Base-by-base conservation (phyloP, 345 rosid genomes). In the Heritiera fomes region DNA sequence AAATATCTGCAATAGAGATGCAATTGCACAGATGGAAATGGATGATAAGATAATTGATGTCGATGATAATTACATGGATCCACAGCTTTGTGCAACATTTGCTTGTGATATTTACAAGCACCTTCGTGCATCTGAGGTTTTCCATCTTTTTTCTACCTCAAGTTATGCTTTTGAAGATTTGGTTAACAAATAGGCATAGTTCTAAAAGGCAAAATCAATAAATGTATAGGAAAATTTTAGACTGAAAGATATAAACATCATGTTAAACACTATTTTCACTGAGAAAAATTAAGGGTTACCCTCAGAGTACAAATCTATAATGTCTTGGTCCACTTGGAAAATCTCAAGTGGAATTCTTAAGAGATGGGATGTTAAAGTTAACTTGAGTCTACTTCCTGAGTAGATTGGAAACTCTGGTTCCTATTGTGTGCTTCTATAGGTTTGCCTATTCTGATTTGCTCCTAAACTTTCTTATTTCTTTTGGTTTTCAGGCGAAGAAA, bases 121-220 rank as follows among this genome's bases (percentile, higher is more conserved):
- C 83, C 82, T 89, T 8, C 90, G 89, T 58, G 95, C 97, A 13
- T 91, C 99, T 0, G 98, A 96, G 98, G 97, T 92, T 80, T 84
- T 20, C 68, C 73, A 23, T 60, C 75, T 71, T 60, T 41, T 45
- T 52, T 60, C 68, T 40, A 30, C 43, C 23, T 14, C 46, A 13
- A 32, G 7, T 11, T 52, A 28, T 71, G 45, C 59, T 15, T 53
- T 70, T 69, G 47, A 59, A 59, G 7, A 18, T 70, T 50, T 70
- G 50, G 2, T 41, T 55, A 40, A 32, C 45, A 73, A 8, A 23
- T 58, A n/a, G 28, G 20, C 75, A 71, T 58, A 47, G 56, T 55
- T 71, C 20, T 47, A 28, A 9, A 14, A 71, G 15, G 0, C 12
- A 7, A 5, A 38, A 64, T 64, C 47, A 65, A 20, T 38, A 65